phyloP scores from a whole-genome alignment of 371 early-diverging fungal species.

The Fennellomyces sp. region DNA sequence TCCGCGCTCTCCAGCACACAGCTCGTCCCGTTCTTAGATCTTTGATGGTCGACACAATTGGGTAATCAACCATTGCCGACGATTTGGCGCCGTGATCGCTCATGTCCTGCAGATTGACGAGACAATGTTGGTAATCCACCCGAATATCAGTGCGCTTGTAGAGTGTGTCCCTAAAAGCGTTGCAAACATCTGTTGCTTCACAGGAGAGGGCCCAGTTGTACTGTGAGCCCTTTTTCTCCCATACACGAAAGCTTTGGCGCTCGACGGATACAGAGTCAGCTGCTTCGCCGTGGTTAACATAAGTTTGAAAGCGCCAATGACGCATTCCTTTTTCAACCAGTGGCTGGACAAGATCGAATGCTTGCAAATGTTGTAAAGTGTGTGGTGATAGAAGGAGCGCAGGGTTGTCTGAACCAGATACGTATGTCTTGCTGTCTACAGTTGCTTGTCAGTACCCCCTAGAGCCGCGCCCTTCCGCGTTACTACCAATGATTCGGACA shows the following conservation, averaged over 20 bases:
- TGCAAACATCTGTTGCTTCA: conserved; percentile 16
- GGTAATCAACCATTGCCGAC: conserved; percentile 8
- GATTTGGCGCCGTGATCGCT: conserved; percentile 2
- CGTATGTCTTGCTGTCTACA: conserved; percentile 14
- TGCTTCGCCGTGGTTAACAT: conserved; percentile 19
- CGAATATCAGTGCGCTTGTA: conserved; percentile 12
- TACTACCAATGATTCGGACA: conserved; percentile 39
- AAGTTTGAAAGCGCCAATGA: conserved; percentile 34
- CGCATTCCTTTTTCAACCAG: conserved; percentile 21
- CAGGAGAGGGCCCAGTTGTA: conserved; percentile 32
- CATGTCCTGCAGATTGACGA: conserved; percentile 32
- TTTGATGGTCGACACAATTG: conserved; percentile 22
- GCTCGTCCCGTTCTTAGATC: conserved; percentile 21
- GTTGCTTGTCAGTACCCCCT: neutral
- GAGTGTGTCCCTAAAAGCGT: conserved; percentile 18
- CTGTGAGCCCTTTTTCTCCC: conserved; percentile 31
- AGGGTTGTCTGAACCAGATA: conserved; percentile 11
- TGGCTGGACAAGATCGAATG: conserved; percentile 20
- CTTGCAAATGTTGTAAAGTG: conserved; percentile 32
- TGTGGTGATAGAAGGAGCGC: conserved; percentile 40
- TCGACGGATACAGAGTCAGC: conserved; percentile 11
- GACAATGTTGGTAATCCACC: conserved; percentile 30
- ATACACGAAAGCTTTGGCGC: conserved; percentile 28
- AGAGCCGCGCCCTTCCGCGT: neutral
- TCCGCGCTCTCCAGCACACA: conserved; percentile 23